These are phyloP conservation scores for Pichia sp. DNA, from an alignment of 1,139 yeast species.

Conservation along the genomic window DNA sequence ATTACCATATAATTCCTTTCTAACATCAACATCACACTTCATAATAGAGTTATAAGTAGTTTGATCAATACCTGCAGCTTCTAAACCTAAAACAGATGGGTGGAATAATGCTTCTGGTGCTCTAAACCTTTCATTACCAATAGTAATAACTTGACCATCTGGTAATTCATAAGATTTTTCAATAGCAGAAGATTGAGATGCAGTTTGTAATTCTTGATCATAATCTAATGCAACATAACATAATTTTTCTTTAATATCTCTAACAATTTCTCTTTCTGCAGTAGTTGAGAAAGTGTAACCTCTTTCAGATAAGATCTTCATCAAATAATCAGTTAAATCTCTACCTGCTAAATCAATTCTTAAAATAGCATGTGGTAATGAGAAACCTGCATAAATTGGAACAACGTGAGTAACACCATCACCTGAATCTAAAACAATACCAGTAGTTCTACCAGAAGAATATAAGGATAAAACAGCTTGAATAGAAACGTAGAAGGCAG, in stretches of 20 bases:
- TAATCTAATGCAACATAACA: constrained; percentile 80
- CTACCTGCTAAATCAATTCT: constrained; percentile 99
- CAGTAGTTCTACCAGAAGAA: constrained; percentile 99
- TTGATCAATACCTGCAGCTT: constrained; percentile 99
- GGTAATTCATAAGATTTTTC: constrained; percentile 99
- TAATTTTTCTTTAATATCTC: constrained; percentile 98
- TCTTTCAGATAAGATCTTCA: constrained; percentile 97
- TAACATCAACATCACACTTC: constrained; percentile 98
- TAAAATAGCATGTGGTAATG: constrained; percentile 96
- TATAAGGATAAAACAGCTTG: constrained; percentile 97
- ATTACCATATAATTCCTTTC: constrained; percentile 98
- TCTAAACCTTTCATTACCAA: constrained; percentile 99
- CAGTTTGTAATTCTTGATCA: constrained; percentile 84
- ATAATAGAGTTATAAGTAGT: constrained; percentile 98
- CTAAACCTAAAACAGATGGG: constrained; percentile 95
- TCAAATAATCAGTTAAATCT: constrained; percentile 97
- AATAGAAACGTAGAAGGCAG: constrained; percentile 97
- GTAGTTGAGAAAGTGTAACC: constrained; percentile 98
- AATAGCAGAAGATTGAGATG: constrained; percentile 95
- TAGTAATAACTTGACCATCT: constrained; percentile 98
- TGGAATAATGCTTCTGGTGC: constrained; percentile 99
- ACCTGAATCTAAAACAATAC: constrained; percentile 99
- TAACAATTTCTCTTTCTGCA: constrained; percentile 99
- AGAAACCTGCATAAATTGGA: constrained; percentile 99
- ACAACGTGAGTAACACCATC: constrained; percentile 99